A percentile compares a stretch with the other conserved stretches of the same genome.
Conservation (phyloP, 2,329 filamentous ascomycete genomes). For the Aspergillus fumigatus region DNA sequence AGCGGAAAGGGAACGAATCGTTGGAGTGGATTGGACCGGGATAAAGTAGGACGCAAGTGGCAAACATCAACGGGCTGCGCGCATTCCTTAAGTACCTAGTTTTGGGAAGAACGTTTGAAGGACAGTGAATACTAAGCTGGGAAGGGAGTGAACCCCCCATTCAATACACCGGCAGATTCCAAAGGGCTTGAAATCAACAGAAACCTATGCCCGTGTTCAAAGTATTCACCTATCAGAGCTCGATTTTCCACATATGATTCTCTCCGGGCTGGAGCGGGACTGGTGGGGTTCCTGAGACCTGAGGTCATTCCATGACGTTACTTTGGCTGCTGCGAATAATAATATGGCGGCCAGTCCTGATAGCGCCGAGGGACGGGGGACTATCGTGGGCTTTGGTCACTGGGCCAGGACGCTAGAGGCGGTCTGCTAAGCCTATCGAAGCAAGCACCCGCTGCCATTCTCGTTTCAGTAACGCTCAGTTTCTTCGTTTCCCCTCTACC, state of each 20-base stretch:
- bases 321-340: neutral
- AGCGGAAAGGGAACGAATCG: neutral
- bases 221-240: neutral
- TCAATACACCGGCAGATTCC: neutral
- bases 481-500: neutral
- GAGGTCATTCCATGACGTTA: conserved; percentile 20
- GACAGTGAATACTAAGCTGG: neutral
- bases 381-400: conserved; percentile 2
- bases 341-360: neutral
- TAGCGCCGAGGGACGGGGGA: conserved; percentile 8
- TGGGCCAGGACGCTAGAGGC: neutral
- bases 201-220: neutral
- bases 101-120: neutral
- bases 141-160: conserved; percentile 2
- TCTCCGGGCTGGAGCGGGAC: conserved; percentile 1
- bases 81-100: conserved; percentile 3
- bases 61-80: neutral
- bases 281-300: conserved; percentile 2
- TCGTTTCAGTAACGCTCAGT: conserved; percentile 5
- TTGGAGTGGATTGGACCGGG: neutral
- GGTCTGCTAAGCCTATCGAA: conserved; percentile 7
- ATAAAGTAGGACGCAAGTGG: conserved; percentile 1
- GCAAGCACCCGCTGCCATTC: conserved; percentile 9
- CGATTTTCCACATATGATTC: neutral
- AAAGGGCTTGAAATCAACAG: neutral